These are phyloP conservation scores for Tetracentron sinense DNA, from an alignment of 164 flowering plant species.

Conservation along the genomic window DNA sequence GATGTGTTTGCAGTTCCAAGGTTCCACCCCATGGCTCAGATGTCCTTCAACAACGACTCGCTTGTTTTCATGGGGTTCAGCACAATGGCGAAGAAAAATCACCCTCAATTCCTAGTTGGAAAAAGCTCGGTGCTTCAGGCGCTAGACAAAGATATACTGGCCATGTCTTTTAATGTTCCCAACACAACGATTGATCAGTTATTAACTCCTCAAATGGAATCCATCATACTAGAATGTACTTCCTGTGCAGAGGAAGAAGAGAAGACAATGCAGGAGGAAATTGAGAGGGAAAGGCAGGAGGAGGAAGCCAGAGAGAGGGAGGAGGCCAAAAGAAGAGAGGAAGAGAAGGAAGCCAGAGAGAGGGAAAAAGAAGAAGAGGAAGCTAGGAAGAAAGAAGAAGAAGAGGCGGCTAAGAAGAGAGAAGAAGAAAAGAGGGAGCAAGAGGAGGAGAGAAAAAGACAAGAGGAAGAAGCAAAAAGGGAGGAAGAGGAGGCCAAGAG, in stretches of 20 bases:
- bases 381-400: constrained; percentile 2
- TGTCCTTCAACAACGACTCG: constrained; percentile 67
- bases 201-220: constrained; percentile 38
- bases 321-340: background rate
- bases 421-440: background rate
- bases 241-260: constrained; percentile 51
- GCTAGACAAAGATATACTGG: constrained; percentile 41
- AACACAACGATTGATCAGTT: constrained; percentile 36
- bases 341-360: constrained; percentile 18
- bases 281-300: constrained; percentile 5
- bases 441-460: constrained; percentile 8
- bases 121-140: constrained; percentile 50
- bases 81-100: constrained; percentile 47
- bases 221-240: constrained; percentile 59
- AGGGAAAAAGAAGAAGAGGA: constrained; percentile 15
- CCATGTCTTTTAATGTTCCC: constrained; percentile 47
- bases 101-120: constrained; percentile 80
- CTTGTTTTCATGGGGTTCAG: constrained; percentile 83
- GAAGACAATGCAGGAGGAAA: constrained; percentile 14
- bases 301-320: background rate
- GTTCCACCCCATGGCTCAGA: constrained; percentile 82
- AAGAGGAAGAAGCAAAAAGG: constrained; percentile 1
- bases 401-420: constrained; percentile 3
- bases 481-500: background rate
- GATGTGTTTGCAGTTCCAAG: constrained; percentile 69